Conservation (phyloP, 345 rosid species). For the Lepidium aucheri region DNA sequence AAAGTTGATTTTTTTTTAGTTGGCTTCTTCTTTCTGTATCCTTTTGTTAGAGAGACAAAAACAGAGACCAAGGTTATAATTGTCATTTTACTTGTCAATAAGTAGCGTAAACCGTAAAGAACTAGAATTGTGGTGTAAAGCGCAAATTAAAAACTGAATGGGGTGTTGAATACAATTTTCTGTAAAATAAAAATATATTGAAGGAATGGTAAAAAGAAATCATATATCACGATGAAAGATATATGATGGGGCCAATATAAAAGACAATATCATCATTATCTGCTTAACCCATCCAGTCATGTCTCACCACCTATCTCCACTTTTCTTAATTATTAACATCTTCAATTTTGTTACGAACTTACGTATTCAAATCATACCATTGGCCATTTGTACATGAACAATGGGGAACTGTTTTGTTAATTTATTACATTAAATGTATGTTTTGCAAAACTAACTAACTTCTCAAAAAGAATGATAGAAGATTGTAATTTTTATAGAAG, state of each 20-base stretch:
- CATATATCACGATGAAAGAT: slow-evolving; percentile 17
- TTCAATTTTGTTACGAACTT: not conserved
- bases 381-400: not conserved
- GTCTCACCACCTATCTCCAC: slow-evolving; percentile 21
- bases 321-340: not conserved
- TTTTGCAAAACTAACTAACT: not conserved
- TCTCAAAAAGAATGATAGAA: not conserved
- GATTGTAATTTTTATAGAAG: too few relatives aligned
- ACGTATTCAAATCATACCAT: not conserved
- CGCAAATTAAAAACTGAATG: too few relatives aligned
- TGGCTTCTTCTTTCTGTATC: not conserved
- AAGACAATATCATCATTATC: slow-evolving; percentile 26
- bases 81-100: too few relatives aligned
- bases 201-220: not conserved
- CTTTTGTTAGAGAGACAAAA: slow-evolving; percentile 22
- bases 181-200: not conserved
- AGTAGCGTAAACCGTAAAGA: too few relatives aligned
- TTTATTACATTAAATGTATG: too few relatives aligned
- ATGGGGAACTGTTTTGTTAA: too few relatives aligned
- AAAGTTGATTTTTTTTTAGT: not conserved
- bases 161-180: too few relatives aligned
- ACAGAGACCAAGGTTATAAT: slow-evolving; percentile 16
- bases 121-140: too few relatives aligned
- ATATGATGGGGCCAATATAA: slow-evolving; percentile 9
- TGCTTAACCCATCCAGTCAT: slow-evolving; percentile 23